A percentile compares a stretch with the other conserved stretches of the same genome.
Conservation (phyloP, 2,329 filamentous ascomycete genomes). For the Venturia effusa region DNA sequence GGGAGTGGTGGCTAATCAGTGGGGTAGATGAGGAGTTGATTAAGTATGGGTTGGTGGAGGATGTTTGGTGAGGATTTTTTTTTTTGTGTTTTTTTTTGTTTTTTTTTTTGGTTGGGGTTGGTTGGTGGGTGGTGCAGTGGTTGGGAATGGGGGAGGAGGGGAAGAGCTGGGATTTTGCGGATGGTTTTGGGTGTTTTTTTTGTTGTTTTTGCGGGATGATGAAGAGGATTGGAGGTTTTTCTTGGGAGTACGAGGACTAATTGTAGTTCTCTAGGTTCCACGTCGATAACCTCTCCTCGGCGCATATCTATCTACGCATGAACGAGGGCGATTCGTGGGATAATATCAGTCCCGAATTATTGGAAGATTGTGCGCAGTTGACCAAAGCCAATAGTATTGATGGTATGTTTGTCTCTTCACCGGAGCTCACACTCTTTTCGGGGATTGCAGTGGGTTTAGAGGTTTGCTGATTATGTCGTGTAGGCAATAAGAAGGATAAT, state of each 20-base stretch:
- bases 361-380: constrained; percentile 87
- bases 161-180: neutral
- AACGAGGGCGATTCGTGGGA: constrained; percentile 75
- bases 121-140: neutral
- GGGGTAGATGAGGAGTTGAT: constrained; percentile 85
- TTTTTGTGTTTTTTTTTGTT: neutral
- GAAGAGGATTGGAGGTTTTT: too few species aligned
- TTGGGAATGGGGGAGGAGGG: neutral
- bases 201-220: too few species aligned
- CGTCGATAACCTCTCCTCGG: constrained; percentile 91
- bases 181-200: too few species aligned
- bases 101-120: too few species aligned
- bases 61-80: constrained; percentile 63
- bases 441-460: neutral
- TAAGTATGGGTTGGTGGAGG: constrained; percentile 85
- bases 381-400: constrained; percentile 99
- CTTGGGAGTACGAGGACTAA: neutral
- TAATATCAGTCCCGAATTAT: constrained; percentile 58
- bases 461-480: neutral
- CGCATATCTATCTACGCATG: constrained; percentile 89
- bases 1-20: constrained; percentile 7
- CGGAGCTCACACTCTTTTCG: too few species aligned
- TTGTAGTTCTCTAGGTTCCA: constrained; percentile 53
- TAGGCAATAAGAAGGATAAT: constrained; percentile 98
- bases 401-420: constrained; percentile 37